Evolutionary conservation across 768 basidiomycete species (phyloP), one percentile per base, ranked within the genome.

Genomic region (Kwoniella bestiolae): DNA sequence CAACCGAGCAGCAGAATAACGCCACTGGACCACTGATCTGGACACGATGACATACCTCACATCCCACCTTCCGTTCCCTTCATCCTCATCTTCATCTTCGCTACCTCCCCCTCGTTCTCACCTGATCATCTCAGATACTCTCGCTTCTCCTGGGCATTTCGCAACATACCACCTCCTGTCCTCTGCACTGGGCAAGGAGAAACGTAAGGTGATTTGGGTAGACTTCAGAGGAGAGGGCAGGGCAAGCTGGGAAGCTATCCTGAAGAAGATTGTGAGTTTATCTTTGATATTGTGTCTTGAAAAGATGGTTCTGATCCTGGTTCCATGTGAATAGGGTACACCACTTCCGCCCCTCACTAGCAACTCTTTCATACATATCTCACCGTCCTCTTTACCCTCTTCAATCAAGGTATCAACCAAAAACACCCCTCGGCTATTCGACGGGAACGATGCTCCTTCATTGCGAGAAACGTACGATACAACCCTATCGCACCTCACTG

Each of bases 261-360:
- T 75, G 59, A 73, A 72, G 60, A 80, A 78, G 66, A 60, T 78
- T 41, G 79, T 78, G 34, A 58, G 75, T 71, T 21, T 21, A n/a
- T 1, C 38, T 14, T 18, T 41, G 14, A 41, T 18, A 8, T 1
- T 18, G n/a, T n/a, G n/a, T n/a, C 38, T 41, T 3, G 8, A 5
- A 3, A 38, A 12, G 38, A 14, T 41, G 3, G 3, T 41, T 16
- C 11, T 16, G 5, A 3, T 16, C 11, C 5, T 9, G 38, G 38
- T n/a, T n/a, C n/a, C n/a, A 3, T 9, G 5, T 9, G 38, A 26
- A 18, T 38, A 74, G 73, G 68, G 72, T 29, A 65, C 63, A 16
- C 69, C 67, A 31, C 21, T 76, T 11, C 74, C 74, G 9, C 51
- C 60, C 31, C 14, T 44, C 9, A 53, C 44, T 2, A 49, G n/a